Base-by-base conservation (phyloP, 306 rosid genomes). In the Quillaja saponaria region DNA sequence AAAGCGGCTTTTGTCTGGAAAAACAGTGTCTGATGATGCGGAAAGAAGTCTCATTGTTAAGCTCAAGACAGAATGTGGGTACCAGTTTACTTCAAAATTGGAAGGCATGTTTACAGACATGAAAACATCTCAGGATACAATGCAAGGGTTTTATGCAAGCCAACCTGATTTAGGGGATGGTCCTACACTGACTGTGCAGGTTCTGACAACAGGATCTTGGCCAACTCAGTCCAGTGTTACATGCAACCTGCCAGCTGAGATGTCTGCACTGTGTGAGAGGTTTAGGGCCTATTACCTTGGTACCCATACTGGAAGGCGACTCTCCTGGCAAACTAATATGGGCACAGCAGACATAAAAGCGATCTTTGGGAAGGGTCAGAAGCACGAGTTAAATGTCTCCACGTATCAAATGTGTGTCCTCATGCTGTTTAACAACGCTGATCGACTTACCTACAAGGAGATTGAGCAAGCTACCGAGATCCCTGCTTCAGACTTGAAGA, bases 311-410 rank as follows among this genome's bases (percentile, higher is more conserved):
- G 95, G 95, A 18, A 71, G 97, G 73, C 79, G 85, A 71, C 77
- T 90, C 69, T 75, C 97, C 5, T 90, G 95, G 97, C 94, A 87
- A 78, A 81, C 94, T 19, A 83, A 81, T 72, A 85, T 87, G 95
- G 97, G 94, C 34, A 75, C 90, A 9, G 94, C 94, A 33, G 97
- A 90, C 72, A 52, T 90, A 53, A 90, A 77, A 75, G 94, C 97
- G 39, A 77, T 79, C 6, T 90, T 90, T 68, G 94, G 84, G 55
- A 80, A 87, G 72, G 88, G 90, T 51, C 94, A 85, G 72, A 85
- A 69, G 78, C 94, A 87, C 8, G 95, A 90, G 78, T 73, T 90
- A 66, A 87, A 85, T 67, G 97, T 90, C 19, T 90, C 97, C 42
- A 85, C 95, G 2, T 78, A 77, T 49, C 95, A 90, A 73, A 87